Percentiles rank a stretch among this genome's conserved stretches.
Conservation (phyloP, 2,329 filamentous ascomycete genomes). For the Hymenoscyphus albidus region DNA sequence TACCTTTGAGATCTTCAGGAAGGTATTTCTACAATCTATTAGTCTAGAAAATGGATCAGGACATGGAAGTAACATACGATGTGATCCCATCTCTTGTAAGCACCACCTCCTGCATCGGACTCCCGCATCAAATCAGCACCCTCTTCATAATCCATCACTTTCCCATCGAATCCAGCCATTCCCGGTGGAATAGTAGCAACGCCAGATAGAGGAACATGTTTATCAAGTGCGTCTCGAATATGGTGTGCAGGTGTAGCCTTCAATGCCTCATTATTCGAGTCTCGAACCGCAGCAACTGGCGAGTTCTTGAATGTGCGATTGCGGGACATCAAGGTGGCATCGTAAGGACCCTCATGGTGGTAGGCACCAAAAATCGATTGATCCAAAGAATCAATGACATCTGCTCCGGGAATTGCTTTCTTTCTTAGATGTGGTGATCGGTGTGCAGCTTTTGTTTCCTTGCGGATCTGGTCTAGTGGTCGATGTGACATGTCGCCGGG, state of each 20-base stretch:
- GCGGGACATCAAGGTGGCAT: constrained; percentile 71
- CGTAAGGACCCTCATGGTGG: constrained; percentile 88
- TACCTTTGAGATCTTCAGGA: constrained; percentile 75
- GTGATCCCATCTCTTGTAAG: constrained; percentile 72
- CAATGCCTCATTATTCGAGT: constrained; percentile 71
- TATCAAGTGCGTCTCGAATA: constrained; percentile 67
- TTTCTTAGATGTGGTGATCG: constrained; percentile 63
- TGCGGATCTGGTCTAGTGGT: constrained; percentile 63
- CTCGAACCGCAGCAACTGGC: constrained; percentile 71
- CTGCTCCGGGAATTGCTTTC: constrained; percentile 62
- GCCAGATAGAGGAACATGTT: constrained; percentile 77
- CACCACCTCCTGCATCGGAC: constrained; percentile 60
- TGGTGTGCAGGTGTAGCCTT: constrained; percentile 77
- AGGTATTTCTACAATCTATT: constrained; percentile 56
- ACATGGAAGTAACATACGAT: constrained; percentile 55
- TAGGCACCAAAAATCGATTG: constrained; percentile 59
- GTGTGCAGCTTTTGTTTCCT: constrained; percentile 62
- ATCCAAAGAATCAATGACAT: constrained; percentile 80
- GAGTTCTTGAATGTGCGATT: constrained; percentile 62
- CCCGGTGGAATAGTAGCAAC: constrained; percentile 75
- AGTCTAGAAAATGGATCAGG: neutral
- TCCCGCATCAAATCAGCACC: constrained; percentile 84
- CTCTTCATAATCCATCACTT: constrained; percentile 74
- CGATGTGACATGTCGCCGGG: constrained; percentile 62
- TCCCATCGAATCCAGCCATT: constrained; percentile 61